phyloP scores from a whole-genome alignment of 2,329 filamentous ascomycete species.

The Hymenoscyphus occultus region DNA sequence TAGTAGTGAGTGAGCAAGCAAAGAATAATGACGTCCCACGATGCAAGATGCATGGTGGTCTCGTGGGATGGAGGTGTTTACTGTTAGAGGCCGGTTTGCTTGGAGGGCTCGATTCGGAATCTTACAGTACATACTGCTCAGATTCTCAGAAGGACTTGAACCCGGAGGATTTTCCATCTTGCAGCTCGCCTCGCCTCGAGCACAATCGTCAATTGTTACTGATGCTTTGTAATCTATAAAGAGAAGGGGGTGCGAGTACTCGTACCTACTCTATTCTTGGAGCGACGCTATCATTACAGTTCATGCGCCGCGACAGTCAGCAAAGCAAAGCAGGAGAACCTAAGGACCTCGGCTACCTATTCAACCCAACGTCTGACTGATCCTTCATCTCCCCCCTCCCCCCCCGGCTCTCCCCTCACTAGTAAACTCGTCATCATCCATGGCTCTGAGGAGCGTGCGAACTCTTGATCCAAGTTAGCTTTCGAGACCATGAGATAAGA shows the following conservation, averaged over 20 bases:
- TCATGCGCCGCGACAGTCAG: not conserved
- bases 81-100: not conserved
- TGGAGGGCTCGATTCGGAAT: too few species aligned
- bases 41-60: not conserved
- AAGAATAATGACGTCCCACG: not conserved
- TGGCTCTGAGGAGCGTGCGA: not conserved
- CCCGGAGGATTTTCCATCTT: not conserved
- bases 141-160: not conserved
- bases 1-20: too few species aligned
- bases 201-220: not conserved
- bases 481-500: not conserved
- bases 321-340: not conserved
- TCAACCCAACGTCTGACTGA: not conserved
- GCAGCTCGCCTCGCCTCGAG: not conserved
- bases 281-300: not conserved
- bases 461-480: not conserved
- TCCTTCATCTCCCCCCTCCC: not conserved
- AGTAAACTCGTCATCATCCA: constrained; percentile 1
- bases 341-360: not conserved
- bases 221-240: not conserved
- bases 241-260: not conserved
- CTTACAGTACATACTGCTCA: not conserved
- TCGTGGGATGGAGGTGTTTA: not conserved
- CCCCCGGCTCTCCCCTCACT: not conserved
- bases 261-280: not conserved